Evolutionary conservation across 345 rosid species (phyloP).

Genomic region (Hypericum perforatum): DNA sequence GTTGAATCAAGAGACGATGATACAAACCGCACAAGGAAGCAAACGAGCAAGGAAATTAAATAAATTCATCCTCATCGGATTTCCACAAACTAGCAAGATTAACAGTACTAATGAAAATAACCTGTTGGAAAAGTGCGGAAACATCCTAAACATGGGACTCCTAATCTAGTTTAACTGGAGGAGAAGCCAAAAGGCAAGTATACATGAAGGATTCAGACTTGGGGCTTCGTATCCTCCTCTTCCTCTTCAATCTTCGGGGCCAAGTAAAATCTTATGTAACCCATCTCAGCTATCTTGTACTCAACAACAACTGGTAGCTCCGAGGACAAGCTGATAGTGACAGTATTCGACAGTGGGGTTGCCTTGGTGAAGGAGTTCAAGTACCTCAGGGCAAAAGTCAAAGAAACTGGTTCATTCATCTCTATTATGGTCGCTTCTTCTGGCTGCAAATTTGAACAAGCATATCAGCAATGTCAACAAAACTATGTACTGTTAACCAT

Average conservation of each 20-base stretch:
- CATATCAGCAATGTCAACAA: constrained; percentile 1
- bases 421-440: constrained; percentile 80
- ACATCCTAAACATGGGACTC: too few species aligned
- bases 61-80: too few species aligned
- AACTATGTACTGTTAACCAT: background rate
- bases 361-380: constrained; percentile 98
- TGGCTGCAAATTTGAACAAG: constrained; percentile 44
- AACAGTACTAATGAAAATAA: too few species aligned
- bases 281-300: constrained; percentile 99
- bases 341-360: constrained; percentile 67
- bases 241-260: constrained; percentile 99
- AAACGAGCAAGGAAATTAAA: too few species aligned
- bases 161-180: background rate
- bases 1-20: too few species aligned
- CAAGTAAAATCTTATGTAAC: constrained; percentile 80
- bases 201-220: background rate
- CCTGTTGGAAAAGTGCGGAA: too few species aligned
- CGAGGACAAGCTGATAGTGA: constrained; percentile 85
- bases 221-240: constrained; percentile 67
- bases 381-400: constrained; percentile 92
- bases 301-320: constrained; percentile 95
- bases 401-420: constrained; percentile 89
- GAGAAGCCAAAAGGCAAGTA: background rate
- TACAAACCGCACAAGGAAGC: too few species aligned
- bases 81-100: too few species aligned